These are phyloP conservation scores for Monsonia emarginata DNA, from an alignment of 441 rosid species.

Conservation along the genomic window DNA sequence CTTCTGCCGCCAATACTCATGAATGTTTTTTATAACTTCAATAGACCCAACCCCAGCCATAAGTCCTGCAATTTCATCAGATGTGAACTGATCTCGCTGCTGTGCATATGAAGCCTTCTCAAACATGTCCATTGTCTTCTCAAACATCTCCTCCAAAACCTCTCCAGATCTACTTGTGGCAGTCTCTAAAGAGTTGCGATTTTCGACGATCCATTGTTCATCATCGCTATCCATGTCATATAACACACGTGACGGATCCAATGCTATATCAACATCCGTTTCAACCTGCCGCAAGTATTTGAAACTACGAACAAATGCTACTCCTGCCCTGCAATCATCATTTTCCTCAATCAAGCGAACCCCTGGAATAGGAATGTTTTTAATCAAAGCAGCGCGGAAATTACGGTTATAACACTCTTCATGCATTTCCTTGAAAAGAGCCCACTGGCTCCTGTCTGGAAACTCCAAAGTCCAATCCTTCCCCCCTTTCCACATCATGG, in stretches of 20 bases:
- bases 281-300: slow-evolving; percentile 65
- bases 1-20: slow-evolving; percentile 69
- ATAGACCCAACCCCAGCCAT: slow-evolving; percentile 44
- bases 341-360: slow-evolving; percentile 57
- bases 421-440: slow-evolving; percentile 88
- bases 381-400: slow-evolving; percentile 67
- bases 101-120: slow-evolving; percentile 80
- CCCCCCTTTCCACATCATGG: slow-evolving; percentile 99
- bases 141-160: slow-evolving; percentile 49
- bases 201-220: slow-evolving; percentile 52
- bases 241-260: slow-evolving; percentile 57
- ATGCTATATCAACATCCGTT: slow-evolving; percentile 85
- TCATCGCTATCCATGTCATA: slow-evolving; percentile 97
- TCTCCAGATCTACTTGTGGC: slow-evolving; percentile 26
- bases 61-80: slow-evolving; percentile 57
- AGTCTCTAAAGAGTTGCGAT: slow-evolving; percentile 32
- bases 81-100: slow-evolving; percentile 51
- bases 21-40: slow-evolving; percentile 34
- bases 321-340: slow-evolving; percentile 40
- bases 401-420: slow-evolving; percentile 87
- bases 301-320: slow-evolving; percentile 38
- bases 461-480: slow-evolving; percentile 90
- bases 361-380: slow-evolving; percentile 86
- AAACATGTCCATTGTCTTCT: slow-evolving; percentile 65
- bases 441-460: slow-evolving; percentile 81